phyloP scores from a whole-genome alignment of 441 rosid genomes.

The Syzygium malaccense region DNA sequence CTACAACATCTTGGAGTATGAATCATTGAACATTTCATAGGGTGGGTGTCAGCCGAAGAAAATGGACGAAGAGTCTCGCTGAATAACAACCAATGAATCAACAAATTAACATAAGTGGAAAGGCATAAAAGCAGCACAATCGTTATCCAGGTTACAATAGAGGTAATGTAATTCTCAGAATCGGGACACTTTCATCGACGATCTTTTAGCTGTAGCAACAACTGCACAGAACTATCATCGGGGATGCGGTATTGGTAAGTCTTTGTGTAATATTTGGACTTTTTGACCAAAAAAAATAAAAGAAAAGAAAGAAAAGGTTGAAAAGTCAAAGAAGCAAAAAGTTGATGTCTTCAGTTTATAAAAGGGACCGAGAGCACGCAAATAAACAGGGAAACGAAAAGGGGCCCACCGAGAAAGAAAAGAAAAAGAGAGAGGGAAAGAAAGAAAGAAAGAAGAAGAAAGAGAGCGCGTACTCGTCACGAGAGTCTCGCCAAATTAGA shows the following conservation, averaged over 20 bases:
- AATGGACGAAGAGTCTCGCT: neutral
- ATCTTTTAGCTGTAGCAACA: neutral
- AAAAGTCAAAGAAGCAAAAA: too few relatives aligned
- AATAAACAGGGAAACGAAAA: too few relatives aligned
- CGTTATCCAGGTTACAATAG: neutral
- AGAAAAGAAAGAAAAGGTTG: too few relatives aligned
- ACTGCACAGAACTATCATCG: neutral
- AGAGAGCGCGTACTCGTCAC: too few relatives aligned
- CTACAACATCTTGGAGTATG: neutral
- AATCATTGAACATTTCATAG: neutral
- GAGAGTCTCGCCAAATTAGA: too few relatives aligned
- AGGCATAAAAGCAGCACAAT: neutral
- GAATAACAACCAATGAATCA: neutral
- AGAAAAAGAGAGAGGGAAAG: too few relatives aligned
- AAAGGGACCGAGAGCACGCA: too few relatives aligned
- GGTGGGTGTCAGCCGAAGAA: neutral
- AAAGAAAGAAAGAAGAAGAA: too few relatives aligned
- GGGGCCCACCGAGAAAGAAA: too few relatives aligned
- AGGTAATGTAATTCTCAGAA: neutral
- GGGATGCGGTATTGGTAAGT: neutral
- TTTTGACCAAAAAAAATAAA: too few relatives aligned
- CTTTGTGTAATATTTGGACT: neutral
- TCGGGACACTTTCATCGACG: accelerated
- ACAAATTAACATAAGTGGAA: neutral
- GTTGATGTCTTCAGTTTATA: too few relatives aligned